Conservation (phyloP, 1,284 basidiomycete species). For the Kwoniella shivajii region DNA sequence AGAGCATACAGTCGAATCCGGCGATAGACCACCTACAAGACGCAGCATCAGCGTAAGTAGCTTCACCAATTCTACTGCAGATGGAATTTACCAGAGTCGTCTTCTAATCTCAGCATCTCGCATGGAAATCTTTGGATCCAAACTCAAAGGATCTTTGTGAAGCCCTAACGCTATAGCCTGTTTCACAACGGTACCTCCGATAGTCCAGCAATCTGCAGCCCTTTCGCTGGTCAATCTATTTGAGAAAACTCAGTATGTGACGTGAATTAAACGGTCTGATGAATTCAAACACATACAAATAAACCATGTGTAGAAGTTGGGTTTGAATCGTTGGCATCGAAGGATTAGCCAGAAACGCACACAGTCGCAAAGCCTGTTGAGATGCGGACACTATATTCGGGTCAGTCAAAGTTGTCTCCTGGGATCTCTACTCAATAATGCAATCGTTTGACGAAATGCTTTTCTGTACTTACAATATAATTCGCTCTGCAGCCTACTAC, state of each 20-base stretch:
- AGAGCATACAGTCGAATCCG: slow-evolving; percentile 49
- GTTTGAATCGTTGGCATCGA: slow-evolving; percentile 48
- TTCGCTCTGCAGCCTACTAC: slow-evolving; percentile 51
- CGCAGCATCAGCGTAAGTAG: background rate
- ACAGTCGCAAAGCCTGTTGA: slow-evolving; percentile 52
- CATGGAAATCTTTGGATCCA: slow-evolving; percentile 46
- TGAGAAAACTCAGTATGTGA: background rate
- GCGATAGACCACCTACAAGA: slow-evolving; percentile 48
- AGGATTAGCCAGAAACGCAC: slow-evolving; percentile 52
- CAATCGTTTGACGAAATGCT: too few relatives aligned
- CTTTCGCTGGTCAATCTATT: slow-evolving; percentile 46
- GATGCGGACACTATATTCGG: slow-evolving; percentile 46
- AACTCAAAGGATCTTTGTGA: slow-evolving; percentile 49
- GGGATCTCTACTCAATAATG: background rate
- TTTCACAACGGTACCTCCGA: slow-evolving; percentile 46
- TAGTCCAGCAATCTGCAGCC: slow-evolving; percentile 50
- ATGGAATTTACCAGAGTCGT: slow-evolving; percentile 39
- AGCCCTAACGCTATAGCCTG: slow-evolving; percentile 52
- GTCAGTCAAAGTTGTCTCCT: background rate
- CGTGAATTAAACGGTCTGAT: too few relatives aligned
- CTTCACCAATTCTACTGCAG: background rate
- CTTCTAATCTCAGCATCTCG: slow-evolving; percentile 50
- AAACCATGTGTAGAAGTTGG: slow-evolving; percentile 49
- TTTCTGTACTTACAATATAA: slow-evolving; percentile 51
- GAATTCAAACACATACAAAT: slow-evolving; percentile 30